Evolutionary conservation across 768 basidiomycete species (phyloP).

Genomic region (Solioccasus polychromus): DNA sequence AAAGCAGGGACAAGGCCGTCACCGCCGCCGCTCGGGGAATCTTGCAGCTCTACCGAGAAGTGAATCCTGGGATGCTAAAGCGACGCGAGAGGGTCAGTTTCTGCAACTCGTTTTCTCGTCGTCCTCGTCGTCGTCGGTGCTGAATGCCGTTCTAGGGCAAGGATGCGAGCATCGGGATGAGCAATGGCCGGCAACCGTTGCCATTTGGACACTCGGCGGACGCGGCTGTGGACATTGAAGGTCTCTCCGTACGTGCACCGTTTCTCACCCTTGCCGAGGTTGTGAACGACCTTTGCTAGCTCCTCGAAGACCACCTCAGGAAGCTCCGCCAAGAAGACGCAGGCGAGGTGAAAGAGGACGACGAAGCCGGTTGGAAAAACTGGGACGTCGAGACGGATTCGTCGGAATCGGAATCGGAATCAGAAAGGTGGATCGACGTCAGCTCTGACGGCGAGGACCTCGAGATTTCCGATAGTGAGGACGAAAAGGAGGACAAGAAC

Average conservation of each 20-base stretch:
- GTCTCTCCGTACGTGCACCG: conserved; percentile 62
- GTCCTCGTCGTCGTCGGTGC: background rate
- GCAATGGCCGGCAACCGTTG: conserved; percentile 60
- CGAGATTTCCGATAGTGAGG: conserved; percentile 85
- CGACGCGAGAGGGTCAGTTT: conserved; percentile 72
- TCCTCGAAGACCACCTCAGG: conserved; percentile 84
- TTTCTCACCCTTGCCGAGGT: background rate
- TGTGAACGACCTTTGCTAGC: conserved; percentile 40
- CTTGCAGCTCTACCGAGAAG: conserved; percentile 89
- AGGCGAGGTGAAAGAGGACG: conserved; percentile 56
- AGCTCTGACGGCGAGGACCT: conserved; percentile 64
- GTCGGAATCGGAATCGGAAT: conserved; percentile 53
- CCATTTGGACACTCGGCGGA: conserved; percentile 80
- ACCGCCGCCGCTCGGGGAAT: conserved; percentile 86
- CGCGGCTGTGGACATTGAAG: conserved; percentile 84
- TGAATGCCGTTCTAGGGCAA: conserved; percentile 62
- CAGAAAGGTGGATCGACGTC: conserved; percentile 80
- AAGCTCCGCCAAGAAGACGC: conserved; percentile 63
- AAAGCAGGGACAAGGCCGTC: conserved; percentile 92
- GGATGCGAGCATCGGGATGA: conserved; percentile 77
- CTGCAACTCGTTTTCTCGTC: no score
- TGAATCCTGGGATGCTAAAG: conserved; percentile 91
- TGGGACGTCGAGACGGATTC: conserved; percentile 86
- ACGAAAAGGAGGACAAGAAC: conserved; percentile 44
- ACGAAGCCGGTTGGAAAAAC: conserved; percentile 75